phyloP scores from a whole-genome alignment of 352 stramenopile genomes.

The Achlya hypogyna region DNA sequence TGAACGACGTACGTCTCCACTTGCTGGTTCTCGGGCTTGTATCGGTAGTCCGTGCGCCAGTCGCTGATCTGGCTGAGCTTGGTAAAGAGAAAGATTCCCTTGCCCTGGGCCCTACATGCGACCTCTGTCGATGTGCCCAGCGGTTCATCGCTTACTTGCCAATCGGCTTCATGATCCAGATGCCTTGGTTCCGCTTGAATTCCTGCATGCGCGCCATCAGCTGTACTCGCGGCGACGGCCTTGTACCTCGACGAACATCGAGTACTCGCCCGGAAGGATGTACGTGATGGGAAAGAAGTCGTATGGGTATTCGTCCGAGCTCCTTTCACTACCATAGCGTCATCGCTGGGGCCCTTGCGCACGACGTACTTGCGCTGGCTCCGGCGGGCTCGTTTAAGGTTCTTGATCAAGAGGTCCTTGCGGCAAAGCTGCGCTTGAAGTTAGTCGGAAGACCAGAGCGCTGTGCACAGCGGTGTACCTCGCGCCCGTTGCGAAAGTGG shows the following conservation, averaged over 20 bases:
- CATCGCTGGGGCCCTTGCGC: not conserved
- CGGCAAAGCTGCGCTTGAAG: slow-evolving; percentile 58
- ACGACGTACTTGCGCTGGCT: slow-evolving; percentile 10
- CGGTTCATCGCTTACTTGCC: slow-evolving; percentile 47
- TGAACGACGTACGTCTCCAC: slow-evolving; percentile 92
- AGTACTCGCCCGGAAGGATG: slow-evolving; percentile 90
- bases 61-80: slow-evolving; percentile 90
- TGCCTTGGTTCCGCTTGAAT: slow-evolving; percentile 84
- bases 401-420: slow-evolving; percentile 94
- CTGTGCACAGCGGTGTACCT: slow-evolving; percentile 27
- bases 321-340: not conserved
- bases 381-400: slow-evolving; percentile 73
- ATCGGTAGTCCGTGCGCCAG: slow-evolving; percentile 86
- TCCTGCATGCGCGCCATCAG: slow-evolving; percentile 30
- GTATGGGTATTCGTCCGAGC: slow-evolving; percentile 35
- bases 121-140: not conserved
- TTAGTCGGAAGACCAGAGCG: not conserved
- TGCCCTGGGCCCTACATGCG: slow-evolving; percentile 64
- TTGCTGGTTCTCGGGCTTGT: slow-evolving; percentile 63
- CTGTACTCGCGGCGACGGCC: not conserved
- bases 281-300: slow-evolving; percentile 90
- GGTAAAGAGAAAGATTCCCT: slow-evolving; percentile 93
- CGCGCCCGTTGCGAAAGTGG: slow-evolving; percentile 82
- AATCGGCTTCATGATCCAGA: slow-evolving; percentile 97
- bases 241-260: slow-evolving; percentile 85